phyloP scores from a whole-genome alignment of 192 early-diverging fungal genomes.

The Coemansia sp. region DNA sequence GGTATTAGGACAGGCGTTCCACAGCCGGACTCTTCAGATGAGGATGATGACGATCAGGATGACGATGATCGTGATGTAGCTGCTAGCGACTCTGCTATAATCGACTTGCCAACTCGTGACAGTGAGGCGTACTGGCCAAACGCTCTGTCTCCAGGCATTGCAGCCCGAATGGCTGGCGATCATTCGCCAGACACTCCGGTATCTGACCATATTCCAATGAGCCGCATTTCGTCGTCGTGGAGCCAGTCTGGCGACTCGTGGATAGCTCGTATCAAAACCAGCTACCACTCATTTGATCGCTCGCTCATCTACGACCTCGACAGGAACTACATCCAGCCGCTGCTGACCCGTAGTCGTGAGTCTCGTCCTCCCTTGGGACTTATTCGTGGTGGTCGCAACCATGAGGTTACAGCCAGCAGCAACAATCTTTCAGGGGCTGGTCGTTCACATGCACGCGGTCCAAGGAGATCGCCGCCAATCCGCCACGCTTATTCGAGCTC shows the following conservation, averaged over 20 bases:
- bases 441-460: background rate
- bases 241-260: slow-evolving; percentile 36
- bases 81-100: slow-evolving; percentile 6
- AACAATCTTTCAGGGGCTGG: background rate
- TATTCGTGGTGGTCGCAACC: background rate
- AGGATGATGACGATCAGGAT: slow-evolving; percentile 26
- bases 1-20: slow-evolving; percentile 74
- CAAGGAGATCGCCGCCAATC: slow-evolving; percentile 6
- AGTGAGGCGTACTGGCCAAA: background rate
- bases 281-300: slow-evolving; percentile 45
- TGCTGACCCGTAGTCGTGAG: slow-evolving; percentile 18
- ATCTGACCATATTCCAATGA: slow-evolving; percentile 13
- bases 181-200: background rate
- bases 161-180: background rate
- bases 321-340: slow-evolving; percentile 42
- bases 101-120: background rate
- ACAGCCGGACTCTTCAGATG: slow-evolving; percentile 51
- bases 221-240: slow-evolving; percentile 36
- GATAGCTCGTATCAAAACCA: slow-evolving; percentile 38
- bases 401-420: slow-evolving; percentile 5
- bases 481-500: slow-evolving; percentile 6
- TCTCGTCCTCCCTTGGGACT: background rate
- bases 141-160: background rate
- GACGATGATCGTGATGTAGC: background rate
- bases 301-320: slow-evolving; percentile 48